Evolutionary conservation across 1,284 basidiomycete genomes (phyloP).

Genomic region (Ceratorhiza oryzae-sativae): DNA sequence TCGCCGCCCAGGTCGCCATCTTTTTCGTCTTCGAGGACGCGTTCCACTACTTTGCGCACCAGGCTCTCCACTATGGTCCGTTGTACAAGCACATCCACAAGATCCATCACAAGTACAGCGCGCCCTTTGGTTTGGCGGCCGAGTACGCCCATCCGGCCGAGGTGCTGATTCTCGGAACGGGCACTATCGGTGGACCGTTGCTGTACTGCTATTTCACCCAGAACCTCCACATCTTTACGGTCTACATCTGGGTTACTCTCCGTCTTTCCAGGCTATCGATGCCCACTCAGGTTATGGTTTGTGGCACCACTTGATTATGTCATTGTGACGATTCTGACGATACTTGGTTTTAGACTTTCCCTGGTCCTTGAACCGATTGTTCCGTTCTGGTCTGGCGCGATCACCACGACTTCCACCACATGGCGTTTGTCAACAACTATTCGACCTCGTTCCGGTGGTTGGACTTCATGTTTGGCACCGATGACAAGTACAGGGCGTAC

Average conservation of each 20-base stretch:
- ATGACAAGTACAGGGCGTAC: slow-evolving; percentile 83
- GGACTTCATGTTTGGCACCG: slow-evolving; percentile 86
- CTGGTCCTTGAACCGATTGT: slow-evolving; percentile 95
- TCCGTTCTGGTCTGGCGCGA: slow-evolving; percentile 99
- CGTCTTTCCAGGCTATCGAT: slow-evolving; percentile 98
- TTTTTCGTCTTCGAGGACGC: slow-evolving; percentile 98
- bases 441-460: slow-evolving; percentile 94
- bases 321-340: background rate
- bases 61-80: slow-evolving; percentile 86
- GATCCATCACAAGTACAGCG: slow-evolving; percentile 96
- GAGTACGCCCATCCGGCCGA: slow-evolving; percentile 97
- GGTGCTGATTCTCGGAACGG: slow-evolving; percentile 84
- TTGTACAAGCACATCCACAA: slow-evolving; percentile 99
- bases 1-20: slow-evolving; percentile 81
- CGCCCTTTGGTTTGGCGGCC: slow-evolving; percentile 96
- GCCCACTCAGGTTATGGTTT: slow-evolving; percentile 94
- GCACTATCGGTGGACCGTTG: slow-evolving; percentile 88
- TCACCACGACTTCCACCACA: slow-evolving; percentile 97
- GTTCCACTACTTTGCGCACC: slow-evolving; percentile 90
- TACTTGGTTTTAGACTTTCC: slow-evolving; percentile 76
- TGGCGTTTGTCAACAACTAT: slow-evolving; percentile 90
- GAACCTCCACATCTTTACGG: slow-evolving; percentile 87
- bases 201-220: slow-evolving; percentile 78
- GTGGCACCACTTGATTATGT: slow-evolving; percentile 45
- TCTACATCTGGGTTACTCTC: slow-evolving; percentile 93